Percentiles rank a stretch among this genome's conserved stretches.
These are phyloP conservation scores for Myriosclerotinia scirpicola DNA, from an alignment of 2,329 filamentous ascomycete genomes.

Conservation along the genomic window DNA sequence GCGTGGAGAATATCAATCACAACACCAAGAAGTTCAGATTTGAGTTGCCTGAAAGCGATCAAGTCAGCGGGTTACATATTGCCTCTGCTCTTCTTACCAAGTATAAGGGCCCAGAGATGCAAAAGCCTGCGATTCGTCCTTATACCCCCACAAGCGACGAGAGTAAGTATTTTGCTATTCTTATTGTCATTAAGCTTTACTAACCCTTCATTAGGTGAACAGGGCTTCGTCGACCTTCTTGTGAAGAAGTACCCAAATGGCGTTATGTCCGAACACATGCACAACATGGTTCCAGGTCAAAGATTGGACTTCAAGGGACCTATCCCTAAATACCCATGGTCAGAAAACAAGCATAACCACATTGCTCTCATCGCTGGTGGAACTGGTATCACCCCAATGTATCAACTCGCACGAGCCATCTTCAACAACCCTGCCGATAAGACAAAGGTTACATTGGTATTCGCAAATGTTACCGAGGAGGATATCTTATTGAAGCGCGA, in stretches of 20 bases:
- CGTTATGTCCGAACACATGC: conserved; percentile 87
- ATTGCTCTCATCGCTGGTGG: conserved; percentile 87
- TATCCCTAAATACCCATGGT: conserved; percentile 89
- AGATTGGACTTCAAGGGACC: conserved; percentile 91
- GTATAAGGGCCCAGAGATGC: conserved; percentile 77
- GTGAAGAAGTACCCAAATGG: conserved; percentile 91
- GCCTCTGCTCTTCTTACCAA: conserved; percentile 90
- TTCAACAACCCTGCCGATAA: conserved; percentile 96
- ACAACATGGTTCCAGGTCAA: conserved; percentile 79
- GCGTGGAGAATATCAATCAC: conserved; percentile 79
- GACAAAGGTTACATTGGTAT: conserved; percentile 95
- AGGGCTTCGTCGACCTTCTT: conserved; percentile 82
- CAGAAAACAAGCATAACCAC: conserved; percentile 89
- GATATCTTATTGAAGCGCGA: conserved; percentile 91
- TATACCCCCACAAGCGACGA: conserved; percentile 94
- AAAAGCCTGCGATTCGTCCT: conserved; percentile 85
- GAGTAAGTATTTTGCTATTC: conserved; percentile 48
- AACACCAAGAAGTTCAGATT: conserved; percentile 95
- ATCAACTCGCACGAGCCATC: conserved; percentile 86
- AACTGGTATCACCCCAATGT: conserved; percentile 97
- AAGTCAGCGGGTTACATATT: conserved; percentile 77
- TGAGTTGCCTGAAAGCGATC: conserved; percentile 77
- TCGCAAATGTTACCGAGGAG: conserved; percentile 84
- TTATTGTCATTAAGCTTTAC: conserved; percentile 5
- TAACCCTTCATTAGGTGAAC: conserved; percentile 54